Evolutionary conservation across 495 filamentous ascomycete genomes (phyloP), one percentile per base, ranked within the genome.

Genomic region (Venustampulla echinocandica): DNA sequence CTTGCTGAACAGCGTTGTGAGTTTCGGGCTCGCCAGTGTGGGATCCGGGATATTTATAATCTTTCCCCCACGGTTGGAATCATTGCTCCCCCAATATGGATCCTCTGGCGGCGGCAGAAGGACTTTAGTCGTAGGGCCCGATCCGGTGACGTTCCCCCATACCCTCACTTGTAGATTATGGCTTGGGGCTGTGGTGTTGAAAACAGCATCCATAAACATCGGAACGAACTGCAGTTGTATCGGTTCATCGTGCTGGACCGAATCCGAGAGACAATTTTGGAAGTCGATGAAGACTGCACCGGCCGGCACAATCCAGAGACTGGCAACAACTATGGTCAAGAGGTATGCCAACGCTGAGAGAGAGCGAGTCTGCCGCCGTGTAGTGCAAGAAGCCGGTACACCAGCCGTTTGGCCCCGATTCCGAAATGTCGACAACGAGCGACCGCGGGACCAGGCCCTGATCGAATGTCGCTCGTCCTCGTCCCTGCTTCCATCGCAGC

Each of bases 81-180:
- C 14, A 33, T 73, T 79, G 0, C 67, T 69, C 1, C 37, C 56
- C 69, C 82, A 79, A 37, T 58, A 54, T 10, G 63, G 57, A 3
- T 69, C 58, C 52, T 74, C 65, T 36, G 74, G 60, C 33, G 64
- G 59, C 3, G 68, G 45, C 33, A 85, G 85, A 47, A 79, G 69
- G 44, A 61, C 36, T n/a, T 55, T 51, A 15, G 55, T 61, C 21
- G 57, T 61, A 20, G 18, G 20, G 10, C 28, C 49, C 18, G 66
- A 65, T 6, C 92, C 92, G 20, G 81, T 81, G 17, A 97, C 87
- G 63, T 96, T 95, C 18, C 90, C 90, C 66, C 87, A 96, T 17
- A 95, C 78, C 1, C 81, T 95, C 21, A 96, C 66, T 46, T 77
- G 77, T 22, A 98, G 68, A 28, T 78, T 79, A 57, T 88, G 77